phyloP scores from a whole-genome alignment of 2,329 filamentous ascomycete species.

The Trichoderma pleuroti region DNA sequence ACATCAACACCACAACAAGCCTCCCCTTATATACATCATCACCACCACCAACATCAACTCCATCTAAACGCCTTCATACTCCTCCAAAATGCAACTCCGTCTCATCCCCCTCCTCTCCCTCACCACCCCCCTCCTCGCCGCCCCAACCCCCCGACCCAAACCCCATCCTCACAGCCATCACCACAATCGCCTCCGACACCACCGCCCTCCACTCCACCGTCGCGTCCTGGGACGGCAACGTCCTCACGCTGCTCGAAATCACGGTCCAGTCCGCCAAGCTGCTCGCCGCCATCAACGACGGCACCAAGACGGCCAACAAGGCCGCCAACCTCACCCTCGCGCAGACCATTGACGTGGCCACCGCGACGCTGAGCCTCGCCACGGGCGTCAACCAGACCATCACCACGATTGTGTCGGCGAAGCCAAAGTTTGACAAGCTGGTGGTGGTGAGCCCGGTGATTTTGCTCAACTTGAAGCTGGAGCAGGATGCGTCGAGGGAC shows the following conservation, averaged over 20 bases:
- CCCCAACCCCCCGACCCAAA: constrained; percentile 10
- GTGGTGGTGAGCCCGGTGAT: constrained; percentile 43
- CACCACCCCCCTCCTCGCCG: constrained; percentile 28
- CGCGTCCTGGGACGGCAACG: constrained; percentile 36
- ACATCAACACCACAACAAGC: constrained; percentile 6
- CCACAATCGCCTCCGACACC: constrained; percentile 34
- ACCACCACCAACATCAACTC: neutral
- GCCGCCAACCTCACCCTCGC: constrained; percentile 37
- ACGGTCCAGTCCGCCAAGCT: constrained; percentile 37
- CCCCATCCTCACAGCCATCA: constrained; percentile 35
- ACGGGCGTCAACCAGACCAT: constrained; percentile 39
- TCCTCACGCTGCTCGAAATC: constrained; percentile 41
- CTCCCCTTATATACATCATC: neutral
- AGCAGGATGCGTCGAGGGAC: constrained; percentile 39
- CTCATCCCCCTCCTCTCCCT: constrained; percentile 26
- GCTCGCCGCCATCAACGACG: constrained; percentile 38
- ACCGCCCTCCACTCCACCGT: constrained; percentile 25
- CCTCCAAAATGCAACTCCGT: constrained; percentile 22
- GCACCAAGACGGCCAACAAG: constrained; percentile 35
- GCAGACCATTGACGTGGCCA: constrained; percentile 40
- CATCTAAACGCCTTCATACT: neutral
- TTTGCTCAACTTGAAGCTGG: constrained; percentile 38
- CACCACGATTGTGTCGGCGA: constrained; percentile 36
- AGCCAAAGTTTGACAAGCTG: constrained; percentile 44
- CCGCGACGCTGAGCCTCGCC: constrained; percentile 35